Evolutionary conservation across 2,329 filamentous ascomycete genomes (phyloP), one percentile per base, ranked within the genome.

Genomic region (Ophiostoma angusticollis): DNA sequence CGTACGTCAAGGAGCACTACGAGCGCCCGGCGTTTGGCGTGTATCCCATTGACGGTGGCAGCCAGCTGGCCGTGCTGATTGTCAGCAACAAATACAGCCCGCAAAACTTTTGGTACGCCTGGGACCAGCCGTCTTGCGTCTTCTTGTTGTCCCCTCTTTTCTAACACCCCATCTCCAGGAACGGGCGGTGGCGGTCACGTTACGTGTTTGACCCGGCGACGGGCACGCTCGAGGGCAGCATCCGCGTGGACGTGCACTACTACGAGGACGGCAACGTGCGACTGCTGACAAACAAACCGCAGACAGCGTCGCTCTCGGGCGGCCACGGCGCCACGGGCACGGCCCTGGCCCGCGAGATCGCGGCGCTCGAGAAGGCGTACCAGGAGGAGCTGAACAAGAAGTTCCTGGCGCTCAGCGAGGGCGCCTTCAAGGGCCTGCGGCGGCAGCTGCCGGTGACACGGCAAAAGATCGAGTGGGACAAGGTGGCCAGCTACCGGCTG

Each of bases 401-500:
- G 13, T 96, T 98, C 58, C 78, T 78, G 12, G 80, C 70, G 48
- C 66, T 98, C 56, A 91, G 85, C 54, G 91, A 98, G 64, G 89
- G 87, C 9, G 84, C 86, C 1, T 98, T 98, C 65, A 98, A 96
- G 73, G 77, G 79, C 2, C 62, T 98, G 58, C 76, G 91, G 55
- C 76, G 91, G 61, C 91, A 96, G 63, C 65, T 98, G 57, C 91
- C 91, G 1, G 86, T 98, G 44, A 98, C 91, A 45, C 78, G 91
- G 55, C 91, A 98, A 68, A 95, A 95, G 72, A 89, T 98, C 51
- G 91, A 98, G 63, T 98, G 91, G 91, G 89, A 98, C 61, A 95
- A 94, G 68, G 84, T 98, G 49, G 81, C 84, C 32, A 86, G 85
- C 50, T 98, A 98, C 65, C 72, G 85, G 44, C 67, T 93, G 50